These are phyloP conservation scores for Rhynchospora tenuis DNA, from an alignment of 176 grass and related monocot species.

Conservation along the genomic window DNA sequence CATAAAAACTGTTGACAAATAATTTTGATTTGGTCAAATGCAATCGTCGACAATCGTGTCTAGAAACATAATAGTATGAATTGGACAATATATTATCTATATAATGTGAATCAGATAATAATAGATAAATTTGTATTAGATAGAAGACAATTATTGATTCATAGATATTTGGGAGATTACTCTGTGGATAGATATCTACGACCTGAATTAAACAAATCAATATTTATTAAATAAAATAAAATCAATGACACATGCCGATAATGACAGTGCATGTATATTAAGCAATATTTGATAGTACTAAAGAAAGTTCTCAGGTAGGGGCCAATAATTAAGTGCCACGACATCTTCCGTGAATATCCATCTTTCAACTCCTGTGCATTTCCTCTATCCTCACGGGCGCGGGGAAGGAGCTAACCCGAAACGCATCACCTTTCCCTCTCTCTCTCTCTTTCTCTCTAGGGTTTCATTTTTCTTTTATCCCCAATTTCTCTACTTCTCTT, in stretches of 20 bases:
- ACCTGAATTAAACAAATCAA: too few relatives aligned
- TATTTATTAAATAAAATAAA: not conserved
- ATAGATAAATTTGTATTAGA: too few relatives aligned
- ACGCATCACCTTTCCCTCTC: not conserved
- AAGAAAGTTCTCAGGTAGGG: too few relatives aligned
- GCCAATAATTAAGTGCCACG: not conserved
- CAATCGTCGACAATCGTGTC: too few relatives aligned
- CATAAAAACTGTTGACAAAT: too few relatives aligned
- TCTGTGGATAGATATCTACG: too few relatives aligned
- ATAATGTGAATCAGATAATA: too few relatives aligned
- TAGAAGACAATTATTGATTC: too few relatives aligned
- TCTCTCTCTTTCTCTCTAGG: not conserved
- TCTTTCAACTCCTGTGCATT: not conserved
- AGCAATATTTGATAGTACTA: not conserved
- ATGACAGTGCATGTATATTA: not conserved
- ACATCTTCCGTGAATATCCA: not conserved
- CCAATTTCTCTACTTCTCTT: not conserved
- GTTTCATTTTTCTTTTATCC: slow-evolving; percentile 5
- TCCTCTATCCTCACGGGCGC: slow-evolving; percentile 2
- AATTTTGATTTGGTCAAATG: too few relatives aligned
- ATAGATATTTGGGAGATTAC: too few relatives aligned
- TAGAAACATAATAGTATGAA: too few relatives aligned
- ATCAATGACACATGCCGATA: not conserved
- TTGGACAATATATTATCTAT: too few relatives aligned
- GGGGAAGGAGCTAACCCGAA: not conserved